Base-by-base conservation (phyloP, 2,329 filamentous ascomycete species). In the Colletotrichum limetticola region DNA sequence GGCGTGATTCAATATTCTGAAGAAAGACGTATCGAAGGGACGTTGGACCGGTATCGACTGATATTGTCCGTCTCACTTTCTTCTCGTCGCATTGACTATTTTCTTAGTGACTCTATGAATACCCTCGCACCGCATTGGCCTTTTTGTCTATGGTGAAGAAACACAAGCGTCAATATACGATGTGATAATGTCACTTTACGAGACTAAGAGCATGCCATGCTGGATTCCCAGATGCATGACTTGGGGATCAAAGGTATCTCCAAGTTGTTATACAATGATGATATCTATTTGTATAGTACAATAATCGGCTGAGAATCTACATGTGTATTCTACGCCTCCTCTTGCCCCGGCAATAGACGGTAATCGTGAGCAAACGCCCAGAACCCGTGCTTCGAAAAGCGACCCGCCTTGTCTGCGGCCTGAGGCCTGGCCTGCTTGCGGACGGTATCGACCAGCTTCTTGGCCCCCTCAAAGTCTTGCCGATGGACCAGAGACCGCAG, bases 341-440 rank as follows among this genome's bases (percentile, higher is more conserved):
- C 75, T 3, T 49, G 42, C 19, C 42, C 42, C 19, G 42, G 42
- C 22, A 88, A 57, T 60, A 88, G 75, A 0, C 83, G 81, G 37
- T 84, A 78, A 49, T 84, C 79, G 70, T 80, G 76, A 19, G 86
- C 87, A 61, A 86, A 69, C 70, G 81, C 83, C 87, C 87, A 89
- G 74, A 89, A 89, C 66, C 83, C 81, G 71, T 89, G 87, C 56
- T 78, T 83, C 84, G 85, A 88, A 68, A 83, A 84, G 72, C 85
- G 80, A 46, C 72, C 76, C 5, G 60, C 65, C 30, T 66, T 58
- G 16, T 35, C 65, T 60, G 26, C 72, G 66, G 59, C 61, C 66
- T 37, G 32, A 49, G 46, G 63, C 65, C 55, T 42, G 61, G 60
- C 71, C 66, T 74, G 56, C 9, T 49, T 66, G 59, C 56, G 68